phyloP scores from a whole-genome alignment of 2,329 filamentous ascomycete species.

The Dactylellina cionopaga region DNA sequence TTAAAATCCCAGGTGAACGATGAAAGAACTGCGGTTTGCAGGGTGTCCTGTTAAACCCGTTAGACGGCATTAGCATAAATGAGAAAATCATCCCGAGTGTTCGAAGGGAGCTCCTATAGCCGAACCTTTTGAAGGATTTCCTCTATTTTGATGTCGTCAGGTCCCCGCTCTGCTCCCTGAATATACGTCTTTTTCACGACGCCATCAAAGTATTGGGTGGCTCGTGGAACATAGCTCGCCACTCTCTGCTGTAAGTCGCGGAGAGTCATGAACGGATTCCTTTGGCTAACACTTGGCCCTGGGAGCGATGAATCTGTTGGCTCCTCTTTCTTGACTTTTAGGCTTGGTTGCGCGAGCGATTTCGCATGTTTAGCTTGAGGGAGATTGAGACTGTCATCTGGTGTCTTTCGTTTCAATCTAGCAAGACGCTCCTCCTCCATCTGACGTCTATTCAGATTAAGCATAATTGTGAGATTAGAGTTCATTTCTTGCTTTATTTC shows the following conservation, averaged over 20 bases:
- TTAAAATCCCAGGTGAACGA: slow-evolving; percentile 86
- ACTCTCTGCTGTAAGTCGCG: slow-evolving; percentile 33
- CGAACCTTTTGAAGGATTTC: slow-evolving; percentile 77
- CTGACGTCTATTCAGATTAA: slow-evolving; percentile 75
- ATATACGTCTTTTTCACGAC: slow-evolving; percentile 84
- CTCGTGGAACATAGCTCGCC: slow-evolving; percentile 54
- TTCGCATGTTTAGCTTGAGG: slow-evolving; percentile 58
- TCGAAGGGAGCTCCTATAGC: slow-evolving; percentile 10
- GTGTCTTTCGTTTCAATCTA: slow-evolving; percentile 63
- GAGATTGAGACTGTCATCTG: slow-evolving; percentile 61
- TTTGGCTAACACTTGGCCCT: slow-evolving; percentile 53
- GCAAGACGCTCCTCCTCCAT: slow-evolving; percentile 88
- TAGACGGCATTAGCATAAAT: slow-evolving; percentile 10
- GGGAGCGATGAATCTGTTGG: slow-evolving; percentile 22
- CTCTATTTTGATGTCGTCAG: slow-evolving; percentile 84
- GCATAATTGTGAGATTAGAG: slow-evolving; percentile 8
- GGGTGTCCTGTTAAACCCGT: slow-evolving; percentile 62
- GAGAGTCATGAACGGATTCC: slow-evolving; percentile 32
- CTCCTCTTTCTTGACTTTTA: slow-evolving; percentile 34
- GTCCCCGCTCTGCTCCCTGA: slow-evolving; percentile 68
- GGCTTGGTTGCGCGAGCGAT: slow-evolving; percentile 21
- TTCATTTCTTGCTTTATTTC: slow-evolving; percentile 25
- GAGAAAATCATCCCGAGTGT: neutral
- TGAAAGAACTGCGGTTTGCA: slow-evolving; percentile 82
- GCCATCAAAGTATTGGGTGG: slow-evolving; percentile 67